Percentiles rank a stretch among this genome's conserved stretches.
Evolutionary conservation across 768 basidiomycete genomes (phyloP).

Genomic region (Tylopilus plumbeoviolaceoides): DNA sequence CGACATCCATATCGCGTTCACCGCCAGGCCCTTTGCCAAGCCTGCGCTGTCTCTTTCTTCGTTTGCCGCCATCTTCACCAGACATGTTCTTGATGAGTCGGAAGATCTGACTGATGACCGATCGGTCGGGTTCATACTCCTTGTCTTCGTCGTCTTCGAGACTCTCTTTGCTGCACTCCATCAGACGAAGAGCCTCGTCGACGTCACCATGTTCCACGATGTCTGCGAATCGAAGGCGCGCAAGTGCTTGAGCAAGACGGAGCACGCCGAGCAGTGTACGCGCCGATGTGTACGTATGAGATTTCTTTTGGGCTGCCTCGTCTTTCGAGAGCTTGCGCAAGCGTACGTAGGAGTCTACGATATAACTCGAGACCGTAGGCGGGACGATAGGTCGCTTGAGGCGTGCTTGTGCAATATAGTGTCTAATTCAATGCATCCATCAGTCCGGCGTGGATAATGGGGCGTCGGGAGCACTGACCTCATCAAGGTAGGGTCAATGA

Average conservation of each 20-base stretch:
- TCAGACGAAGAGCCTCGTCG: constrained; percentile 92
- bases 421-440: constrained; percentile 42
- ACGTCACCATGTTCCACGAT: constrained; percentile 83
- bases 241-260: constrained; percentile 91
- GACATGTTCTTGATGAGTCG: constrained; percentile 89
- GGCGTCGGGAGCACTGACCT: constrained; percentile 45
- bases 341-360: constrained; percentile 94
- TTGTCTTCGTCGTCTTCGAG: constrained; percentile 76
- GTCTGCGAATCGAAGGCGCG: constrained; percentile 82
- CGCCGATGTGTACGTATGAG: constrained; percentile 92
- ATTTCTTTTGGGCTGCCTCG: constrained; percentile 82
- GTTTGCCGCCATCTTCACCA: constrained; percentile 36
- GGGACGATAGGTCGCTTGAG: constrained; percentile 89
- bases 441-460: neutral
- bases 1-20: constrained; percentile 66
- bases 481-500: constrained; percentile 84
- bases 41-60: constrained; percentile 44
- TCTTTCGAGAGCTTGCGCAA: constrained; percentile 91
- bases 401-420: constrained; percentile 93
- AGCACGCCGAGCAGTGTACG: constrained; percentile 93
- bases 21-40: constrained; percentile 68
- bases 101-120: constrained; percentile 80
- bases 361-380: constrained; percentile 80
- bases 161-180: constrained; percentile 95
- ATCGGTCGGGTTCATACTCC: constrained; percentile 69